Evolutionary conservation across 768 basidiomycete genomes (phyloP).

Genomic region (Piloderma croceum): DNA sequence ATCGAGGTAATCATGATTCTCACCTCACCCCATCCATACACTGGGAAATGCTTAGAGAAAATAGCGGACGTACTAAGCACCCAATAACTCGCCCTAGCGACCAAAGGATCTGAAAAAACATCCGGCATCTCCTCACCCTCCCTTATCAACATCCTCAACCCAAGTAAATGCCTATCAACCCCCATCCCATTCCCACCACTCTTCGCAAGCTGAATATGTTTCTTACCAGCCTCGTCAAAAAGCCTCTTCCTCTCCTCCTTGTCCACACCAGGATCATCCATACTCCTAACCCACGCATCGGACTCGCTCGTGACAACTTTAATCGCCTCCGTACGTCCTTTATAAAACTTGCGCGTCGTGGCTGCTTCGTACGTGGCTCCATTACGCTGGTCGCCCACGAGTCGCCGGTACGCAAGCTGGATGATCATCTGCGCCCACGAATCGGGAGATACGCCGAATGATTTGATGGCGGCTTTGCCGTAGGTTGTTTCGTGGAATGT

Average conservation of each 20-base stretch:
- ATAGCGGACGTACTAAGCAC: conserved; percentile 86
- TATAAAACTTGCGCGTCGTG: conserved; percentile 80
- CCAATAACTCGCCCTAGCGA: conserved; percentile 72
- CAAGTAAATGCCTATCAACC: conserved; percentile 83
- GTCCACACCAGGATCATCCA: conserved; percentile 48
- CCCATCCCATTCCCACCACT: conserved; percentile 64
- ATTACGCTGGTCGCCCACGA: conserved; percentile 46
- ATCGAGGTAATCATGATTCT: conserved; percentile 11
- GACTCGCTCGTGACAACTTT: conserved; percentile 73
- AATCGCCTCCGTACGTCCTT: conserved; percentile 93
- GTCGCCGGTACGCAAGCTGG: conserved; percentile 81
- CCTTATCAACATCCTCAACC: conserved; percentile 62
- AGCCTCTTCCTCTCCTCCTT: conserved; percentile 42
- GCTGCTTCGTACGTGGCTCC: conserved; percentile 95
- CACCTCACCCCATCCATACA: conserved; percentile 92
- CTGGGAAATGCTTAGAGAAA: conserved; percentile 76
- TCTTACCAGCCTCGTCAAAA: conserved; percentile 56
- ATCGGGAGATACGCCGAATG: conserved; percentile 86
- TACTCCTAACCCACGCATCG: conserved; percentile 70
- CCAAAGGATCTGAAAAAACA: conserved; percentile 73
- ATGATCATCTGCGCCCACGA: conserved; percentile 92
- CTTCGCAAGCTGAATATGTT: conserved; percentile 62
- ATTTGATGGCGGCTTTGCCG: conserved; percentile 83
- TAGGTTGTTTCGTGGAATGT: conserved; percentile 63
- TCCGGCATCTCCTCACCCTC: conserved; percentile 61